A percentile compares a stretch with the other conserved stretches of the same genome.
These are phyloP conservation scores for Madurella fahalii DNA, from an alignment of 2,329 filamentous ascomycete species.

Conservation along the genomic window DNA sequence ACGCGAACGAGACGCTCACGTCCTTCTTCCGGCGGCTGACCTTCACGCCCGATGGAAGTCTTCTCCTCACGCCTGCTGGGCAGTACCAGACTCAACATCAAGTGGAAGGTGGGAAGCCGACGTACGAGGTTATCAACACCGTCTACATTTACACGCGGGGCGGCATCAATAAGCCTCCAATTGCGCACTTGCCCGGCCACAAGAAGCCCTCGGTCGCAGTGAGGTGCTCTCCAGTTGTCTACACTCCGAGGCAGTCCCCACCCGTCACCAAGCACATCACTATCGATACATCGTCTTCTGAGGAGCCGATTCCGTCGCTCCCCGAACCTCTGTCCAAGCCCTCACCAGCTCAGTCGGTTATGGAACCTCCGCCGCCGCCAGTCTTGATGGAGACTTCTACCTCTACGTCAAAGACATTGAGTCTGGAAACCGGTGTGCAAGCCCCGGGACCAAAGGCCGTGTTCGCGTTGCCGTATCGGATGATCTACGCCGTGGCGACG, in stretches of 20 bases:
- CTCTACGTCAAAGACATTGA: conserved; percentile 48
- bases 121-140: conserved; percentile 88
- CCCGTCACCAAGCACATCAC: conserved; percentile 82
- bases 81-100: conserved; percentile 84
- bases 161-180: conserved; percentile 92
- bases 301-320: conserved; percentile 76
- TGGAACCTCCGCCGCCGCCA: conserved; percentile 74
- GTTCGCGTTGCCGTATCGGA: conserved; percentile 84
- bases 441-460: conserved; percentile 61
- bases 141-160: conserved; percentile 97
- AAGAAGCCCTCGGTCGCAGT: conserved; percentile 98
- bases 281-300: conserved; percentile 84
- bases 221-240: conserved; percentile 86
- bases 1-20: conserved; percentile 93
- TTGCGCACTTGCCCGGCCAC: conserved; percentile 91
- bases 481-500: conserved; percentile 95
- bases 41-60: conserved; percentile 90
- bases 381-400: conserved; percentile 48
- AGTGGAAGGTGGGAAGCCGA: conserved; percentile 63
- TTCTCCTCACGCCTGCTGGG: conserved; percentile 89
- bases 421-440: conserved; percentile 45
- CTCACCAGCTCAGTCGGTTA: conserved; percentile 55
- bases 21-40: conserved; percentile 94
- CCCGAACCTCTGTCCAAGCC: conserved; percentile 75
- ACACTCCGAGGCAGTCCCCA: conserved; percentile 67